A percentile compares a stretch with the other conserved stretches of the same genome.
Evolutionary conservation across 441 rosid genomes (phyloP).

Genomic region (Pelargonium australe): DNA sequence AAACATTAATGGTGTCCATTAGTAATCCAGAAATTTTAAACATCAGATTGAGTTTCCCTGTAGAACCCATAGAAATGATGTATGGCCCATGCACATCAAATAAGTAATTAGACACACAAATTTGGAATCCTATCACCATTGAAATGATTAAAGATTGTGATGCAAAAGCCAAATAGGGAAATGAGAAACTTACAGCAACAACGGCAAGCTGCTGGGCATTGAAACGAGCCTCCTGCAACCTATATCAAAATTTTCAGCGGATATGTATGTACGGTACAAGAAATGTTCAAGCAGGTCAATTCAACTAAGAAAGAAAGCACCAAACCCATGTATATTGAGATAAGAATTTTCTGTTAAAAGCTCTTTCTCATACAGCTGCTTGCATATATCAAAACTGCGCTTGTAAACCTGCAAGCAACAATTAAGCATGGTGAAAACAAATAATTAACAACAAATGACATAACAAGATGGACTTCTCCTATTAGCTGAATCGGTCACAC

Average conservation of each 20-base stretch:
- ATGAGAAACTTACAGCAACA: slow-evolving; percentile 52
- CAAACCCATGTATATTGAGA: slow-evolving; percentile 72
- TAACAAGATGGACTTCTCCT: not conserved
- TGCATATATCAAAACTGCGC: slow-evolving; percentile 72
- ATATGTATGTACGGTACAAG: too few species aligned
- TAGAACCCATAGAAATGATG: not conserved
- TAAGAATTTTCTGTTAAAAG: slow-evolving; percentile 67
- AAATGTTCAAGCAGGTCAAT: slow-evolving; percentile 4
- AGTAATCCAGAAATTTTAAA: not conserved
- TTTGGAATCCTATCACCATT: not conserved
- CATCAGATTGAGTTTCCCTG: not conserved
- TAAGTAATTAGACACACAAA: not conserved
- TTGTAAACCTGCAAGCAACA: slow-evolving; percentile 62
- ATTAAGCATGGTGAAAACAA: slow-evolving; percentile 10
- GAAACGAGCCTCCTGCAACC: slow-evolving; percentile 61
- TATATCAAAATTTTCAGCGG: slow-evolving; percentile 23
- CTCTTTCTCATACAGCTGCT: slow-evolving; percentile 85
- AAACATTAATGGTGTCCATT: not conserved
- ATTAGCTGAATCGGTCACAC: too few species aligned
- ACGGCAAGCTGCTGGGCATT: slow-evolving; percentile 78
- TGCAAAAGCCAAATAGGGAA: not conserved
- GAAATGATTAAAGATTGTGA: not conserved
- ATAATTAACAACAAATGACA: slow-evolving; percentile 2
- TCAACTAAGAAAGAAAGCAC: slow-evolving; percentile 18
- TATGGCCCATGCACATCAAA: not conserved